A percentile compares a stretch with the other conserved stretches of the same genome.
Conservation (phyloP, 169 alveolate genomes). For the Blepharisma undulans region DNA sequence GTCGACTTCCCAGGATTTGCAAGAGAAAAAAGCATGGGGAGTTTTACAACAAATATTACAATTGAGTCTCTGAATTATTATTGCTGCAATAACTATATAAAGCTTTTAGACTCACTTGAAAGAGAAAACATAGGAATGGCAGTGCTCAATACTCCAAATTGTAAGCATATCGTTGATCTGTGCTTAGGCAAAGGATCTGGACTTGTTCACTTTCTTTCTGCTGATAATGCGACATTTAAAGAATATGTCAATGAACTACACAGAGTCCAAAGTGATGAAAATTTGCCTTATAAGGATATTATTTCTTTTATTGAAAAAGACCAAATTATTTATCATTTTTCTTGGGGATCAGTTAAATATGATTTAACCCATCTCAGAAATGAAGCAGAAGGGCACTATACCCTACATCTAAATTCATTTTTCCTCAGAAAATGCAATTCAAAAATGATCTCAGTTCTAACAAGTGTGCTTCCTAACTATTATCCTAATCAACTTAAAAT, state of each 20-base stretch:
- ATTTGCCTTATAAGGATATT: background rate
- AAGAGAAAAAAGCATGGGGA: constrained; percentile 20
- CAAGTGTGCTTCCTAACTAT: background rate
- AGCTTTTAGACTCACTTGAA: background rate
- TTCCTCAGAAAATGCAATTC: constrained; percentile 16
- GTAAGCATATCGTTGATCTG: constrained; percentile 17
- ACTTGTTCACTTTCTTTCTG: background rate
- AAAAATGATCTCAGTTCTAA: background rate
- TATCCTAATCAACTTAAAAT: background rate
- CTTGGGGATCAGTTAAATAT: background rate
- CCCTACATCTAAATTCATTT: background rate
- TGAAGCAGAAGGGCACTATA: background rate
- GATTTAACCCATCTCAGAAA: background rate
- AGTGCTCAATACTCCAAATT: background rate
- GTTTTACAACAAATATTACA: background rate
- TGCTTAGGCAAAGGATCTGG: background rate
- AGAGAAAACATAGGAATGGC: background rate
- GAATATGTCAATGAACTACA: background rate
- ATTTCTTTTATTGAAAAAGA: background rate
- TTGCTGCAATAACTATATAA: background rate
- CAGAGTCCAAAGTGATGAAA: background rate
- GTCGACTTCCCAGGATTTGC: constrained; percentile 39
- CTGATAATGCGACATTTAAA: background rate
- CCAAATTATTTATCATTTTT: background rate
- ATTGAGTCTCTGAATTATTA: constrained; percentile 23